Conservation (phyloP, 805 yeast species). For the Komagataella ulmi region DNA sequence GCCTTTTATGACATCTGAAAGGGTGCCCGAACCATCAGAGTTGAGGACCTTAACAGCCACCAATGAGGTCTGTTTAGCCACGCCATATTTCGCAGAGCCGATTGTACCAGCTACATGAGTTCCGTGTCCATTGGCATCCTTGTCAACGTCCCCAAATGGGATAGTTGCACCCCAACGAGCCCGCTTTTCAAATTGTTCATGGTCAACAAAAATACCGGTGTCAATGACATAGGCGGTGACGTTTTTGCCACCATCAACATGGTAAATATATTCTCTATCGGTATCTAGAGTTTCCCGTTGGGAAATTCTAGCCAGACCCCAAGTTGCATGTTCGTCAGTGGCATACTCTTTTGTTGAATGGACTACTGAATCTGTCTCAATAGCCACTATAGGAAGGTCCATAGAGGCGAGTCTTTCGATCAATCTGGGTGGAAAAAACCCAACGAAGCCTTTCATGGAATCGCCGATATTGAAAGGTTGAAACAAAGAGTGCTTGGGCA, state of each 20-base stretch:
- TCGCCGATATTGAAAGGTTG: not conserved
- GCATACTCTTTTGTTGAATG: not conserved
- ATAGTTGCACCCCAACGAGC: slow-evolving; percentile 48
- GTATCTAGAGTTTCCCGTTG: not conserved
- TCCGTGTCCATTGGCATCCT: slow-evolving; percentile 69
- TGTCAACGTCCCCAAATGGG: slow-evolving; percentile 33
- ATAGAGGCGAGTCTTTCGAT: not conserved
- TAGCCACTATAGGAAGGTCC: not conserved
- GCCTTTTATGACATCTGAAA: slow-evolving; percentile 53
- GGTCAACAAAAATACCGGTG: slow-evolving; percentile 59
- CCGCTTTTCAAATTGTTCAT: slow-evolving; percentile 53
- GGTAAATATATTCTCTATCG: not conserved
- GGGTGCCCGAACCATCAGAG: slow-evolving; percentile 52
- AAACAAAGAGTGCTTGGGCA: not conserved
- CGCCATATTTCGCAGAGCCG: slow-evolving; percentile 72
- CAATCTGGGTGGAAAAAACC: not conserved
- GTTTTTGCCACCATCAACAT: slow-evolving; percentile 28
- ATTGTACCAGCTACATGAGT: slow-evolving; percentile 88
- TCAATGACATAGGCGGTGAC: slow-evolving; percentile 73
- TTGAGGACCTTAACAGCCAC: slow-evolving; percentile 70
- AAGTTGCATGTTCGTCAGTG: not conserved
- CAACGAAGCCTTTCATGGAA: not conserved
- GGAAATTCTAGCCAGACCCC: not conserved
- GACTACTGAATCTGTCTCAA: not conserved
- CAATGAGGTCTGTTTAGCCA: slow-evolving; percentile 57